phyloP scores from a whole-genome alignment of 352 stramenopile species.

The Ochromonadaceae sp. region DNA sequence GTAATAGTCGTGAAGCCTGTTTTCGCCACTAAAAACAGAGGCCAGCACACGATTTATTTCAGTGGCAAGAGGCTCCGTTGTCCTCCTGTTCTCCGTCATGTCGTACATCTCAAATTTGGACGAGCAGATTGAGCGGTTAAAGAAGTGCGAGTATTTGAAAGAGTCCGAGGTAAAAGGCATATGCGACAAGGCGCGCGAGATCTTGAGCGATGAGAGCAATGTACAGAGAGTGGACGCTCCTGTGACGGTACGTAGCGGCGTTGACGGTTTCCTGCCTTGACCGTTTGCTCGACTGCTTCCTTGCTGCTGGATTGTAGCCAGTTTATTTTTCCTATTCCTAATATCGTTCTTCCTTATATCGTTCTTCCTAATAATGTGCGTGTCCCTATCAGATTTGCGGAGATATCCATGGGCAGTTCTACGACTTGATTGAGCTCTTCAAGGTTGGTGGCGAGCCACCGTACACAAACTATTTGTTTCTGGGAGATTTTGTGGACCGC shows the following conservation, averaged over 20 bases:
- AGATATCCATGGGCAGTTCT: constrained; percentile 99
- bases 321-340: constrained; percentile 2
- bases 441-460: constrained; percentile 93
- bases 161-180: constrained; percentile 93
- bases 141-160: constrained; percentile 94
- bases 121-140: constrained; percentile 38
- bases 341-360: neutral
- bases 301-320: too few species aligned
- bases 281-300: too few species aligned
- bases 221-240: constrained; percentile 96
- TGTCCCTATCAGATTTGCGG: constrained; percentile 77
- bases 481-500: constrained; percentile 98
- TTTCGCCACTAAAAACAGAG: too few species aligned
- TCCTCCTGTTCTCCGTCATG: too few species aligned
- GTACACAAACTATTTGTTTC: constrained; percentile 99
- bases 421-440: constrained; percentile 95
- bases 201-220: constrained; percentile 97
- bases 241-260: constrained; percentile 91
- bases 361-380: constrained; percentile 11
- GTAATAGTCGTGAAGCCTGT: too few species aligned
- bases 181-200: constrained; percentile 91
- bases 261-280: neutral
- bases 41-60: too few species aligned
- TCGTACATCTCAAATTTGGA: constrained; percentile 29
- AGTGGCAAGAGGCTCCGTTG: too few species aligned